Evolutionary conservation across 768 basidiomycete genomes (phyloP), one percentile per base, ranked within the genome.

Genomic region (Pluteus cervinus): DNA sequence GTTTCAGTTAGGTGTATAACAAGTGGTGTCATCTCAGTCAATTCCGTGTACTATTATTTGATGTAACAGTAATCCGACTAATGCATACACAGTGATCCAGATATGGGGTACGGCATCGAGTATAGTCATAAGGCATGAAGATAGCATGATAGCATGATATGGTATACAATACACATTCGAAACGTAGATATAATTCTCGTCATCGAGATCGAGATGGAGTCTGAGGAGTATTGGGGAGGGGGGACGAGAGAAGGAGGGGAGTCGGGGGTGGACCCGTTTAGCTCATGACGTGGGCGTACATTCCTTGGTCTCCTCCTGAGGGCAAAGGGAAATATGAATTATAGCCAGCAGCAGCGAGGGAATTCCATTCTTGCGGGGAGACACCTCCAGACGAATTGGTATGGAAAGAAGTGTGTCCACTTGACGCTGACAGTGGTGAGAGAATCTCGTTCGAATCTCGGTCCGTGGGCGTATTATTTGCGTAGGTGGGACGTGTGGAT

Each of bases 261-360:
- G 11, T 41, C 35, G 28, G 37, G 36, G 36, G 34, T 35, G 36
- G 36, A 35, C 33, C 16, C 14, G 33, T 43, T 76, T 61, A 77
- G 47, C 66, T 65, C 49, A 78, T 75, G 48, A 78, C 74, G 45
- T 70, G 73, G 48, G 62, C 67, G 55, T 78, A 79, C 46, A 80
- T 69, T 51, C 55, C 58, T 49, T 75, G 72, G 36, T 78, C 74
- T 47, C 69, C 75, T 35, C 60, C 51, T 6, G 59, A 40, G 29
- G 70, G 59, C 42, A 78, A 63, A 23, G 81, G 75, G 52, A 85
- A 85, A 57, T 85, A 85, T 4, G 82, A 67, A 38, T 79, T 81
- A 58, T 80, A 84, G 22, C 73, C 71, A 10, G 66, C 56, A 20
- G 72, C 51, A 16, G 71, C 64, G 53, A 79, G 64, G 40, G 71